A percentile compares a stretch with the other conserved stretches of the same genome.
These are phyloP conservation scores for Citrus sinensis DNA, from an alignment of 345 rosid species.

Conservation along the genomic window DNA sequence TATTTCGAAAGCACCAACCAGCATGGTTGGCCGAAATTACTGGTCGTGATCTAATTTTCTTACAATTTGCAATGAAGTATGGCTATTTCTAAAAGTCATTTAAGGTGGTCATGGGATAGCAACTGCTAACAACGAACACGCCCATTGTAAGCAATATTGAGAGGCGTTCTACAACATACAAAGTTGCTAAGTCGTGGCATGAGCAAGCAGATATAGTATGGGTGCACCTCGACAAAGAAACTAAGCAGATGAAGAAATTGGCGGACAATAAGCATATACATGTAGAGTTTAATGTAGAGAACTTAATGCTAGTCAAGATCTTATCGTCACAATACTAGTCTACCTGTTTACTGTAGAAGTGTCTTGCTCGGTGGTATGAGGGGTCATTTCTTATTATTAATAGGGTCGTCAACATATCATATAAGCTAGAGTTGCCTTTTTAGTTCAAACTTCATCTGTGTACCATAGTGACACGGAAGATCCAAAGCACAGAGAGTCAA, in stretches of 20 bases:
- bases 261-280: accelerated
- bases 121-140: accelerated
- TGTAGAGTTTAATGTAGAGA: too few species aligned
- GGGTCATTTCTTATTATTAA: background rate
- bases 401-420: background rate
- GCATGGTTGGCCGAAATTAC: accelerated
- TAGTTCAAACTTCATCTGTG: too few species aligned
- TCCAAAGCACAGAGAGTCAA: accelerated
- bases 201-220: accelerated
- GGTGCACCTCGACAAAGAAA: too few species aligned
- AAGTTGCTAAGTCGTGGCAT: background rate
- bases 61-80: background rate
- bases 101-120: background rate
- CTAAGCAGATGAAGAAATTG: too few species aligned
- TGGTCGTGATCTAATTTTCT: background rate
- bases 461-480: too few species aligned
- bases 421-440: background rate
- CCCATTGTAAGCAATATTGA: accelerated
- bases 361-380: accelerated
- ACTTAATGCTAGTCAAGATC: background rate
- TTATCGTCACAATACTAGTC: background rate
- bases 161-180: accelerated
- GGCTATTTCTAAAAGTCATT: too few species aligned
- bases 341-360: accelerated
- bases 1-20: background rate